Percentiles rank a stretch among this genome's conserved stretches.
phyloP scores from a whole-genome alignment of 805 yeast genomes.

The Candida nitratophila region DNA sequence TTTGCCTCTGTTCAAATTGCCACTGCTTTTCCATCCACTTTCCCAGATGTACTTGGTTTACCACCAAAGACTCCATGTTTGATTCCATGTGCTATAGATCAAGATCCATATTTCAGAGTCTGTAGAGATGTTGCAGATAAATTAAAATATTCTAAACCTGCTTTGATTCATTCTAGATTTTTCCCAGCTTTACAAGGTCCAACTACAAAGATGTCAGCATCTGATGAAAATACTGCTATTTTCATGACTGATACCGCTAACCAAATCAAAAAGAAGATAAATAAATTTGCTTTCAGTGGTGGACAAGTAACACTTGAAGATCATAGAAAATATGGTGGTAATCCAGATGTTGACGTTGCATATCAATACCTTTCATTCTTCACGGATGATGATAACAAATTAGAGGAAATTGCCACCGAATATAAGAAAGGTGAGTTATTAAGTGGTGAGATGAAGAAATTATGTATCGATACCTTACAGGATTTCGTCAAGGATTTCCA shows the following conservation, averaged over 20 bases:
- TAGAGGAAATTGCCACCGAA: conserved; percentile 50
- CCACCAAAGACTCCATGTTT: conserved; percentile 90
- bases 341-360: conserved; percentile 93
- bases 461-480: conserved; percentile 75
- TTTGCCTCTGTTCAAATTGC: conserved; percentile 96
- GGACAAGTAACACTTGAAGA: conserved; percentile 85
- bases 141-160: conserved; percentile 83
- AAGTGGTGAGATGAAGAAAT: conserved; percentile 89
- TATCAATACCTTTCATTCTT: conserved; percentile 89
- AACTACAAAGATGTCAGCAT: conserved; percentile 93
- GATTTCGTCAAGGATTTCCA: conserved; percentile 79
- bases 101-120: conserved; percentile 96
- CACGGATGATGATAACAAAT: conserved; percentile 77
- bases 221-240: conserved; percentile 83
- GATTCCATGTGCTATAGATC: conserved; percentile 98
- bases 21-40: conserved; percentile 91
- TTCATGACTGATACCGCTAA: conserved; percentile 93
- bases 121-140: conserved; percentile 97
- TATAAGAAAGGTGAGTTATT: conserved; percentile 78
- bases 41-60: conserved; percentile 85
- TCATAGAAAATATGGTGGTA: conserved; percentile 85
- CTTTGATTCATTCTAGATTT: conserved; percentile 87
- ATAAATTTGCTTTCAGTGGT: conserved; percentile 95
- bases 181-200: conserved; percentile 99
- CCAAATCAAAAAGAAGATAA: conserved; percentile 88